Percentiles rank a stretch among this genome's conserved stretches.
phyloP scores from a whole-genome alignment of 306 rosid genomes.

The Vigna nakashimae region DNA sequence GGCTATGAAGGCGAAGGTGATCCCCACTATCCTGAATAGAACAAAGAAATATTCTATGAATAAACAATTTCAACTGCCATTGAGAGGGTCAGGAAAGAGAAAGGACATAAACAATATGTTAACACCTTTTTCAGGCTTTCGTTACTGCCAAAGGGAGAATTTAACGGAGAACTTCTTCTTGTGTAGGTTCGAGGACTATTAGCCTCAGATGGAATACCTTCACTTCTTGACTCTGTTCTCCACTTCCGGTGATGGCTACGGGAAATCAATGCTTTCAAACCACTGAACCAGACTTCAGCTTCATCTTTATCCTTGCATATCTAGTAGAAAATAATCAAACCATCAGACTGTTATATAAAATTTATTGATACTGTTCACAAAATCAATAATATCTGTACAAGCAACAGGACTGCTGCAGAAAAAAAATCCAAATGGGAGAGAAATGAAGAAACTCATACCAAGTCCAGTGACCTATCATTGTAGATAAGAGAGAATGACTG shows the following conservation, averaged over 20 bases:
- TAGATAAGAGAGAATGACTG: constrained; percentile 98
- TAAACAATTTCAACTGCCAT: constrained; percentile 37
- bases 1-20: constrained; percentile 90
- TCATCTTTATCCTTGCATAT: constrained; percentile 99
- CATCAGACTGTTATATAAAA: constrained; percentile 42
- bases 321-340: constrained; percentile 59
- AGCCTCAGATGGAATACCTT: constrained; percentile 92
- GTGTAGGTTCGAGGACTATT: constrained; percentile 98
- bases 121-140: constrained; percentile 93
- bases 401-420: constrained; percentile 32
- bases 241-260: constrained; percentile 88
- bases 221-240: constrained; percentile 99
- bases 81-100: constrained; percentile 19
- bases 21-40: constrained; percentile 83
- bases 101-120: constrained; percentile 24
- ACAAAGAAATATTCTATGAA: constrained; percentile 45
- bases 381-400: constrained; percentile 32
- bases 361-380: constrained; percentile 20
- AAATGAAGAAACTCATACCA: constrained; percentile 64
- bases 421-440: constrained; percentile 15
- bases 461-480: constrained; percentile 92
- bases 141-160: constrained; percentile 95
- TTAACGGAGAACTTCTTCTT: constrained; percentile 91
- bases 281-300: constrained; percentile 99
- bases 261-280: constrained; percentile 91